These are phyloP conservation scores for Cordyceps militaris DNA, from an alignment of 2,329 filamentous ascomycete species.

Conservation along the genomic window DNA sequence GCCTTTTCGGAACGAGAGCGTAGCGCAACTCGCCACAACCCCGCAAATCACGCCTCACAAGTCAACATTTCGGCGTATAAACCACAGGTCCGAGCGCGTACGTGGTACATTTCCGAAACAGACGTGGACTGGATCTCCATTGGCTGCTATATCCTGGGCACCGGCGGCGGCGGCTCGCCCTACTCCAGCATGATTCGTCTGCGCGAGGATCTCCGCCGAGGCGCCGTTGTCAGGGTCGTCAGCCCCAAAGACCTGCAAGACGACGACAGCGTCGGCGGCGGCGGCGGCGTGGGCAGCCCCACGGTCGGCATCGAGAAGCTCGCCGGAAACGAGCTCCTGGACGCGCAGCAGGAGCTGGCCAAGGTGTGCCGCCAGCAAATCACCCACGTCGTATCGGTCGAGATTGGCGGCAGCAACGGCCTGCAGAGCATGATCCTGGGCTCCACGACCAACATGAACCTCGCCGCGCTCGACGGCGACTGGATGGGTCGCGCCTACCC, in stretches of 20 bases:
- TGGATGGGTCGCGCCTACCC: constrained; percentile 52
- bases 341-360: constrained; percentile 46
- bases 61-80: constrained; percentile 36
- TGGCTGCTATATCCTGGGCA: constrained; percentile 55
- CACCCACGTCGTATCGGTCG: constrained; percentile 54
- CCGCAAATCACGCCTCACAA: constrained; percentile 15
- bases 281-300: constrained; percentile 52
- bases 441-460: constrained; percentile 42
- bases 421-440: constrained; percentile 51
- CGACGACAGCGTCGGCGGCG: constrained; percentile 46
- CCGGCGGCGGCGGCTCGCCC: constrained; percentile 52
- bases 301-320: constrained; percentile 56
- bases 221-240: constrained; percentile 44
- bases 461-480: constrained; percentile 47
- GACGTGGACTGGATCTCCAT: constrained; percentile 51
- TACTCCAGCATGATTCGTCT: constrained; percentile 46
- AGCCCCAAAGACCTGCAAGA: constrained; percentile 43
- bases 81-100: constrained; percentile 41
- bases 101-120: constrained; percentile 51
- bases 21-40: neutral
- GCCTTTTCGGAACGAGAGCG: constrained; percentile 17
- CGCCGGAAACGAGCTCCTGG: constrained; percentile 46
- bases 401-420: constrained; percentile 62
- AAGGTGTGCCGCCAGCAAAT: constrained; percentile 39
- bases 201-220: constrained; percentile 41